Evolutionary conservation across 2,329 filamentous ascomycete species (phyloP), one percentile per base, ranked within the genome.

Genomic region (Cytospora leucostoma): DNA sequence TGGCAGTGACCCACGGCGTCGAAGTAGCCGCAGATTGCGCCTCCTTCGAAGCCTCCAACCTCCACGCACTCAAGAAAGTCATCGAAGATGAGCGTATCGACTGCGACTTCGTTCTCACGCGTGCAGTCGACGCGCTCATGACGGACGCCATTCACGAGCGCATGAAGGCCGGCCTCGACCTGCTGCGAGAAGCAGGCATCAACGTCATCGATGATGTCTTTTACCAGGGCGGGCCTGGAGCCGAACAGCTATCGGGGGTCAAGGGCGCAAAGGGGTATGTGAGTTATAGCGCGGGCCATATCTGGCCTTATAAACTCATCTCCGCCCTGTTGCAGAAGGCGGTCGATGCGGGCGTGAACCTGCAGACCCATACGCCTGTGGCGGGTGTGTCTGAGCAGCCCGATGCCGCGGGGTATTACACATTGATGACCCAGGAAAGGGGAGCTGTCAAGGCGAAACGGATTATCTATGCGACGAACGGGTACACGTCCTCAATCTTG

Each of bases 91-190:
- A 79, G 47, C 62, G 68, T 0, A 73, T 80, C 12, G 77, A 81
- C 50, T 81, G 79, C 64, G 79, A 81, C 37, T 78, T 81, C 17
- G 71, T 78, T 13, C 49, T 80, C 3, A 78, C 76, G 0, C 68
- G 78, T 5, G 73, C 74, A 8, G 69, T 74, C 5, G 78, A 81
- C 65, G 75, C 79, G 0, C 72, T 74, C n/a, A 62, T 79, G 8
- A 70, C 71, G 3, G 67, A 71, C 0, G 63, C 62, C 4, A 67
- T 67, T 13, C 59, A 66, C 8, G 35, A 65, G 1, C 50, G 64
- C 1, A 69, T 76, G 40, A 71, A 71, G 56, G 68, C 69, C 0
- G 69, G 70, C 0, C 74, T 74, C 19, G 70, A 76, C 1, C 58
- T 71, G 38, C 69, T 79, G 40, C 66, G 74, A 0, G 62, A 67